Conservation (phyloP, 352 stramenopile species). For the Phytophthora meadii region DNA sequence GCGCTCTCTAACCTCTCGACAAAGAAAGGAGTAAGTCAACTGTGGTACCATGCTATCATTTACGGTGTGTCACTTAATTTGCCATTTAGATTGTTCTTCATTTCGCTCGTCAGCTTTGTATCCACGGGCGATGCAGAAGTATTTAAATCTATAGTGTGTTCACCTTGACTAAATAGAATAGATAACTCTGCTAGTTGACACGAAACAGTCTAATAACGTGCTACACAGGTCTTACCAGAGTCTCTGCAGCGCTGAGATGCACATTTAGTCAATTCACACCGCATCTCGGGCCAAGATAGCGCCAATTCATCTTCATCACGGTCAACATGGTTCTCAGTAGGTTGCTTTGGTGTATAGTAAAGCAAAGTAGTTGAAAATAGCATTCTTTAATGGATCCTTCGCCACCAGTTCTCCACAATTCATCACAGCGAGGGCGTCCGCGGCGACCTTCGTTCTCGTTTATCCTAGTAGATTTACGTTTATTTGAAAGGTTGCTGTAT, state of each 20-base stretch:
- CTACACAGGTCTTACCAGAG: neutral
- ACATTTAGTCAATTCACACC: neutral
- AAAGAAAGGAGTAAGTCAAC: too few relatives aligned
- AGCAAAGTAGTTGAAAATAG: neutral
- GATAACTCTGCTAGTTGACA: neutral
- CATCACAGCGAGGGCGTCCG: neutral
- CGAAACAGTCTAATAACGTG: neutral
- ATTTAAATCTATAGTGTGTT: neutral
- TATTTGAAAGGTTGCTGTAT: too few relatives aligned
- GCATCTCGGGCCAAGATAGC: neutral
- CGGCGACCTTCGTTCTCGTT: too few relatives aligned
- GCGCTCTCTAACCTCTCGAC: too few relatives aligned
- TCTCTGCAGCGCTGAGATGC: neutral
- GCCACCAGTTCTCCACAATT: neutral
- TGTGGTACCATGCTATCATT: too few relatives aligned
- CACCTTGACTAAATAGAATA: neutral
- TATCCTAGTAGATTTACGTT: too few relatives aligned
- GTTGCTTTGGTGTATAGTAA: neutral
- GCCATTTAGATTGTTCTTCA: too few relatives aligned
- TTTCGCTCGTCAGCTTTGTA: too few relatives aligned
- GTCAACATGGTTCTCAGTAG: conserved; percentile 4
- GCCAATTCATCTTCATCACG: neutral
- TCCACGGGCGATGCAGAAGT: neutral
- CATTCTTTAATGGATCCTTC: neutral
- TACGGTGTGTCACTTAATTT: too few relatives aligned